Base-by-base conservation (phyloP, 169 alveolate species). In the Cryptosporidium sp. region DNA sequence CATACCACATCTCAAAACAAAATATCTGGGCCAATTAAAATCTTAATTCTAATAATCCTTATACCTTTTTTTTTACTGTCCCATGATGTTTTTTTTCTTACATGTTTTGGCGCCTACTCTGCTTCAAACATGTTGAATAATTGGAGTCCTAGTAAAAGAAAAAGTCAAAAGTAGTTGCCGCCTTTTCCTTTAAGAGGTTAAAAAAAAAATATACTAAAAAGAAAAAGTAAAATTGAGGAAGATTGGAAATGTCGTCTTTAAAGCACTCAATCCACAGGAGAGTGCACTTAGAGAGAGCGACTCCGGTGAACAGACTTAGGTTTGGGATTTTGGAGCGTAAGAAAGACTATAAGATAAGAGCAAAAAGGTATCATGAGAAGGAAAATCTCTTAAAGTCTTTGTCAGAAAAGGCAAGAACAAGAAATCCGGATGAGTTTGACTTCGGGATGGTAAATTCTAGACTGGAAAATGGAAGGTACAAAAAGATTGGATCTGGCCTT, bases 251-350 rank as follows among this genome's bases (percentile, higher is more conserved):
- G 89, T 80, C 89, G 10, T 80, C 89, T 21, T 50, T 80, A 43
- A 80, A 80, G 55, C 89, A 80, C 59, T 80, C 89, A 35, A 50
- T 80, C 14, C 89, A 80, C 37, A 69, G 89, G 39, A 80, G 89
- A 31, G 89, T 80, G 62, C 89, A 80, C 33, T 41, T 80, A 16
- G 89, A 80, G 52, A 61, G 89, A 31, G 89, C 89, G 18, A 80
- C 89, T 61, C 89, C 89, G 18, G 89, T 70, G 21, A 48, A 62
- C 16, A 59, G 89, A 33, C 75, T 80, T 26, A 37, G 75, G 29
- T 80, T 80, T 59, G 89, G 89, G 18, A 80, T 80, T 26, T 48
- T 80, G 33, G 89, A 80, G 51, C 55, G 89, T 9, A 80, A 65
- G 37, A 59, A 80, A 37, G 89, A 80, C 75, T 80, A 80, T 48